Conservation (phyloP, 2,329 filamentous ascomycete genomes). For the Verticillium nonalfalfae region DNA sequence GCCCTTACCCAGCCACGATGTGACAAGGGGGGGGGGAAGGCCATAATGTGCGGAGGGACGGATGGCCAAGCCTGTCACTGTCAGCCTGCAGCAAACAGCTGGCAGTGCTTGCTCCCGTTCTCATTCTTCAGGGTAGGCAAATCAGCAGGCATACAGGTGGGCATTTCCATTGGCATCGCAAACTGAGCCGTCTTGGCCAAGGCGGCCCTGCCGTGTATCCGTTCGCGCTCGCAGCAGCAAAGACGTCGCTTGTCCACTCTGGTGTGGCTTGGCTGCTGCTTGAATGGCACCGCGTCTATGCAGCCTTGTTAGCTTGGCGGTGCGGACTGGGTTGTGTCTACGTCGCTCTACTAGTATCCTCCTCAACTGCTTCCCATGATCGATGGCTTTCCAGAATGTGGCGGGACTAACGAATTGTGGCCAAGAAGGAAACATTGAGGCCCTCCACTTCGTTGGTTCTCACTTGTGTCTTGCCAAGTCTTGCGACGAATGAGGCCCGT, state of each 20-base stretch:
- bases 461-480: background rate
- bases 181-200: background rate
- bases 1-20: conserved; percentile 9
- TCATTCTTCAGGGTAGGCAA: background rate
- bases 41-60: background rate
- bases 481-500: background rate
- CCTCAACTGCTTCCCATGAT: too few relatives aligned
- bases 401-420: background rate
- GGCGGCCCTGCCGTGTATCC: background rate
- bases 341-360: too few relatives aligned
- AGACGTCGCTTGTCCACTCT: background rate
- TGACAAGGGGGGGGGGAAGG: background rate
- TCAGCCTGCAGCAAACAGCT: background rate
- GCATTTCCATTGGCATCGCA: background rate
- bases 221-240: background rate
- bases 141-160: background rate
- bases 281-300: background rate
- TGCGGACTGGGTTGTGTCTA: background rate
- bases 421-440: background rate
- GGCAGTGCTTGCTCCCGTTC: background rate
- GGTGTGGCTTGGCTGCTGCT: background rate
- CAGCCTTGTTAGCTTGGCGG: background rate
- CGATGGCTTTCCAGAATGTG: too few relatives aligned
- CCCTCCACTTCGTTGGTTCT: background rate
- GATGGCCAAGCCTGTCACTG: background rate